phyloP scores from a whole-genome alignment of 805 yeast species.

The Phaffomyces opuntiae region DNA sequence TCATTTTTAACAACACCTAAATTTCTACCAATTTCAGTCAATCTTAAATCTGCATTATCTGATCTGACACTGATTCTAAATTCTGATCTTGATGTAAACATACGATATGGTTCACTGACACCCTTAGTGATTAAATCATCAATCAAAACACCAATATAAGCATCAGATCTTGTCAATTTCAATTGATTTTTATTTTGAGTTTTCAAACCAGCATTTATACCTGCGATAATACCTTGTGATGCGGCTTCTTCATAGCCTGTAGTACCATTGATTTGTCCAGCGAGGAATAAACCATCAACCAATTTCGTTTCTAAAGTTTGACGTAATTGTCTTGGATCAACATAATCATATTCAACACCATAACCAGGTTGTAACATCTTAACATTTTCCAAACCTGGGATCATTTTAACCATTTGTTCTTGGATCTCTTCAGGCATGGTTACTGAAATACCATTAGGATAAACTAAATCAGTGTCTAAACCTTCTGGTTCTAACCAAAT shows the following conservation, averaged over 20 bases:
- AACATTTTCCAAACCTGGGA: slow-evolving; percentile 85
- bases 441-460: slow-evolving; percentile 94
- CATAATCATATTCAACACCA: slow-evolving; percentile 97
- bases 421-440: slow-evolving; percentile 97
- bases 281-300: slow-evolving; percentile 72
- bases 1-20: slow-evolving; percentile 60
- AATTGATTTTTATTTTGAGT: slow-evolving; percentile 36
- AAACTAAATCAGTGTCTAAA: slow-evolving; percentile 73
- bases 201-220: slow-evolving; percentile 83
- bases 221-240: slow-evolving; percentile 93
- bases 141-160: slow-evolving; percentile 85
- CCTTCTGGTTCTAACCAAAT: slow-evolving; percentile 99
- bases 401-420: slow-evolving; percentile 59
- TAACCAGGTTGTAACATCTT: slow-evolving; percentile 92
- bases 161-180: slow-evolving; percentile 66
- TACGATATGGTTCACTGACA: slow-evolving; percentile 93
- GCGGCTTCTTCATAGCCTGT: slow-evolving; percentile 99
- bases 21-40: slow-evolving; percentile 61
- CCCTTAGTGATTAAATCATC: slow-evolving; percentile 95
- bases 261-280: slow-evolving; percentile 98
- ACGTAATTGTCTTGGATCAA: slow-evolving; percentile 84
- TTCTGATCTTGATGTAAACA: slow-evolving; percentile 96
- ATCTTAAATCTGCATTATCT: slow-evolving; percentile 86
- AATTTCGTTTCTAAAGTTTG: slow-evolving; percentile 76
- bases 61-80: slow-evolving; percentile 85